Conservation (phyloP, 2,329 filamentous ascomycete genomes). For the Microdochium trichocladiopsis region DNA sequence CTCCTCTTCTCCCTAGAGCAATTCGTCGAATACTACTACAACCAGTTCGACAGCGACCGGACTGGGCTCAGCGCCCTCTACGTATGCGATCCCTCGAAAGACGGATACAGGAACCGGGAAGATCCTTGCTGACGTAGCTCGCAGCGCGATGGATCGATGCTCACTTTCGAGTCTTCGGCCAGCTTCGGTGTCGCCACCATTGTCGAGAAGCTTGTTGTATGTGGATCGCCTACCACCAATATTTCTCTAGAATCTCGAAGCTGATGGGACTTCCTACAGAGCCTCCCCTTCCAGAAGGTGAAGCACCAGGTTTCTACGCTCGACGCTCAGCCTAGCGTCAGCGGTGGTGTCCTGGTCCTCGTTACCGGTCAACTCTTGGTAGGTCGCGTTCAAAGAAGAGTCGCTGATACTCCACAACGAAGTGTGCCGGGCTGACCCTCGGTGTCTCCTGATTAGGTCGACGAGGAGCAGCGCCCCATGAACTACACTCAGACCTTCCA, state of each 20-base stretch:
- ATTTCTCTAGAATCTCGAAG: too few relatives aligned
- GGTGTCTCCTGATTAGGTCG: constrained; percentile 51
- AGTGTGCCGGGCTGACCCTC: background rate
- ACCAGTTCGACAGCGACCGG: constrained; percentile 73
- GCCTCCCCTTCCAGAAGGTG: constrained; percentile 46
- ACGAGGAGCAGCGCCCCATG: constrained; percentile 81
- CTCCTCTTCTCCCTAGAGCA: constrained; percentile 49
- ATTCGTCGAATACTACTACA: constrained; percentile 89
- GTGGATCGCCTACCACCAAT: constrained; percentile 18
- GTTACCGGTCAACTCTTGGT: constrained; percentile 84
- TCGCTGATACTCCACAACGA: background rate
- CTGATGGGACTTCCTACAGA: constrained; percentile 6
- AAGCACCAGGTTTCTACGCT: constrained; percentile 70
- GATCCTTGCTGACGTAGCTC: constrained; percentile 1
- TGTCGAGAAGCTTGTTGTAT: constrained; percentile 73
- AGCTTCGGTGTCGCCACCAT: constrained; percentile 60
- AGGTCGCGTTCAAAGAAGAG: constrained; percentile 24
- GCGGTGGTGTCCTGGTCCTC: constrained; percentile 72
- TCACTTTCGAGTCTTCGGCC: constrained; percentile 79
- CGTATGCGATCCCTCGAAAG: constrained; percentile 46
- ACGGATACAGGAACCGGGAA: background rate
- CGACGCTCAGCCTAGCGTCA: constrained; percentile 73
- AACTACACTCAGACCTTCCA: constrained; percentile 89
- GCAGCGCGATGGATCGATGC: constrained; percentile 78
- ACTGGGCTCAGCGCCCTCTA: constrained; percentile 63